A percentile compares a stretch with the other conserved stretches of the same genome.
phyloP scores from a whole-genome alignment of 768 basidiomycete genomes.

The Tephrocybe sp. region DNA sequence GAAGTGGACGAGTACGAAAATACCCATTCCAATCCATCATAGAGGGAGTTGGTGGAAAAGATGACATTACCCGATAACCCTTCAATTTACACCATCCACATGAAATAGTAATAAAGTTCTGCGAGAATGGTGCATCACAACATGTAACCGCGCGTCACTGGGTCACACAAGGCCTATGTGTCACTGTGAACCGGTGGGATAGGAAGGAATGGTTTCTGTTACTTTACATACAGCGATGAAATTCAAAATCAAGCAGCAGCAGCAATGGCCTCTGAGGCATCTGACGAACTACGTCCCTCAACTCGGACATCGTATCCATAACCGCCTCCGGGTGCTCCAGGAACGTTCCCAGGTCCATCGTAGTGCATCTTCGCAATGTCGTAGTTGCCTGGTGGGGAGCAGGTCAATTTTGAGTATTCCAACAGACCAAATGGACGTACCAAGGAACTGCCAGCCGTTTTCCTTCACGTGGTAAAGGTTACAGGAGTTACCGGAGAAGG shows the following conservation, averaged over 20 bases:
- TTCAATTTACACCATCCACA: not conserved
- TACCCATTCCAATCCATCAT: slow-evolving; percentile 12
- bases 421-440: slow-evolving; percentile 39
- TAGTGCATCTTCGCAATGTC: slow-evolving; percentile 90
- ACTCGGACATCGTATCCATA: slow-evolving; percentile 81
- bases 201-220: not conserved
- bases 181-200: no score
- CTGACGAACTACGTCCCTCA: slow-evolving; percentile 51
- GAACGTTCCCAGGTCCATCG: slow-evolving; percentile 73
- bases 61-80: no score
- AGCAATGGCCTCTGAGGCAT: slow-evolving; percentile 39
- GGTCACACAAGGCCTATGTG: no score
- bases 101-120: not conserved
- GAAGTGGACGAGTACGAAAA: slow-evolving; percentile 44
- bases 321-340: slow-evolving; percentile 59
- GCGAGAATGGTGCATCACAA: not conserved
- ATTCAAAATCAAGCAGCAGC: slow-evolving; percentile 14
- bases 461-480: slow-evolving; percentile 96
- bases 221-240: slow-evolving; percentile 15
- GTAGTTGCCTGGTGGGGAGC: slow-evolving; percentile 69
- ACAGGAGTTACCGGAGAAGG: slow-evolving; percentile 93
- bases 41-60: not conserved
- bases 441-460: slow-evolving; percentile 94
- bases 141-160: no score
- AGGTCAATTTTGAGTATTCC: not conserved